phyloP scores from a whole-genome alignment of 306 rosid species.

The Mimosa bimucronata region DNA sequence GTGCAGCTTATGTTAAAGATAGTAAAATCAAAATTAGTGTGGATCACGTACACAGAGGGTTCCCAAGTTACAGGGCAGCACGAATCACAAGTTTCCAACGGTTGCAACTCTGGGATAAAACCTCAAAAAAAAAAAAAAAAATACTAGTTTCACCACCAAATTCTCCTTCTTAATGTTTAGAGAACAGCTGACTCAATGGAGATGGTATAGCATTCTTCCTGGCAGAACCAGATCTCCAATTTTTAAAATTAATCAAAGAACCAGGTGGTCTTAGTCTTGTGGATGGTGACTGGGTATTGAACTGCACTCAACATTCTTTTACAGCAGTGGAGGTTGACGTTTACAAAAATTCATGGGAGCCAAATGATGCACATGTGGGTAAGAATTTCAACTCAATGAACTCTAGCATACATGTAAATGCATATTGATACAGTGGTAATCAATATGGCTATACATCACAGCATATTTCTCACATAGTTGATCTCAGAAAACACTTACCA shows the following conservation, averaged over 20 bases:
- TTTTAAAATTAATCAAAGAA: background rate
- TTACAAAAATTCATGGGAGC: conserved; percentile 7
- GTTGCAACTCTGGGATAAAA: conserved; percentile 46
- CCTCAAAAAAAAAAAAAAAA: conserved; percentile 3
- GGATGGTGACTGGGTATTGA: background rate
- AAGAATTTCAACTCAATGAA: conserved; percentile 29
- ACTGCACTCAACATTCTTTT: conserved; percentile 6
- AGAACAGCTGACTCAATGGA: background rate
- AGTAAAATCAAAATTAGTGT: background rate
- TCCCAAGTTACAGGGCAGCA: conserved; percentile 20
- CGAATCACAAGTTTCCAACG: conserved; percentile 24
- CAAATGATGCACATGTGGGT: conserved; percentile 25
- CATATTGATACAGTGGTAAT: background rate
- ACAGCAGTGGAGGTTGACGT: conserved; percentile 40
- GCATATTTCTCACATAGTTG: background rate
- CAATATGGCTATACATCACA: background rate
- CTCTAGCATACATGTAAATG: background rate
- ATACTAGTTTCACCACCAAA: conserved; percentile 38
- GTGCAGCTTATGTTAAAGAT: background rate
- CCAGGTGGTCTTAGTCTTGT: conserved; percentile 41
- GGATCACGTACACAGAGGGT: background rate
- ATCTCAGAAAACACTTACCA: conserved; percentile 34
- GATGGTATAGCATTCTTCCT: conserved; percentile 51
- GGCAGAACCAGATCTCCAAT: conserved; percentile 27
- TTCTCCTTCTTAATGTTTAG: conserved; percentile 26